Evolutionary conservation across 2,329 filamentous ascomycete genomes (phyloP).

Genomic region (Colletotrichum liaoningense): DNA sequence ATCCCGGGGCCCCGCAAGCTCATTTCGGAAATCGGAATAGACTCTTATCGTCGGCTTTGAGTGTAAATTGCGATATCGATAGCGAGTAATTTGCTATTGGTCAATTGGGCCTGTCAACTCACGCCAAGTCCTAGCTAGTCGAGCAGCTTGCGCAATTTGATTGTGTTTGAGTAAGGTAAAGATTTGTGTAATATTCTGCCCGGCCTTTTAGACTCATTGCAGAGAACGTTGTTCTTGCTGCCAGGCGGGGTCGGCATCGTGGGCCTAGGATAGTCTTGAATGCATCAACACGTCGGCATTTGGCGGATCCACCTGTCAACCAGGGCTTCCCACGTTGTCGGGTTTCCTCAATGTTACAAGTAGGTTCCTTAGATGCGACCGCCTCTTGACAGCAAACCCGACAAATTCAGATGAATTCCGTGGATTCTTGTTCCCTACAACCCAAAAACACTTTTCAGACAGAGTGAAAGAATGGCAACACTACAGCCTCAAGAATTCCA

Average conservation of each 20-base stretch:
- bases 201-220: neutral
- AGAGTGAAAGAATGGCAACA: neutral
- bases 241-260: neutral
- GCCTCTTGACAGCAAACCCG: neutral
- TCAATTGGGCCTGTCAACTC: neutral
- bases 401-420: no score
- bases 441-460: rapidly evolving
- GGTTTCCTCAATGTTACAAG: neutral
- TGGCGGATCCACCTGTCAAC: neutral
- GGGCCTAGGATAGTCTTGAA: neutral
- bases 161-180: neutral
- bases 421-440: neutral
- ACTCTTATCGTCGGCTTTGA: constrained; percentile 7
- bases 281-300: neutral
- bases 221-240: neutral
- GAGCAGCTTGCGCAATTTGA: neutral
- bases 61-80: constrained; percentile 11
- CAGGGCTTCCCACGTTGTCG: neutral
- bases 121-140: constrained; percentile 7
- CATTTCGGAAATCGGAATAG: constrained; percentile 25
- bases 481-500: neutral
- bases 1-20: constrained; percentile 28
- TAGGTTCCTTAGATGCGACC: neutral
- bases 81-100: neutral
- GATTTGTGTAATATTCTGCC: neutral